Base-by-base conservation (phyloP, 2,329 filamentous ascomycete species). In the Botrytis pseudocinerea region DNA sequence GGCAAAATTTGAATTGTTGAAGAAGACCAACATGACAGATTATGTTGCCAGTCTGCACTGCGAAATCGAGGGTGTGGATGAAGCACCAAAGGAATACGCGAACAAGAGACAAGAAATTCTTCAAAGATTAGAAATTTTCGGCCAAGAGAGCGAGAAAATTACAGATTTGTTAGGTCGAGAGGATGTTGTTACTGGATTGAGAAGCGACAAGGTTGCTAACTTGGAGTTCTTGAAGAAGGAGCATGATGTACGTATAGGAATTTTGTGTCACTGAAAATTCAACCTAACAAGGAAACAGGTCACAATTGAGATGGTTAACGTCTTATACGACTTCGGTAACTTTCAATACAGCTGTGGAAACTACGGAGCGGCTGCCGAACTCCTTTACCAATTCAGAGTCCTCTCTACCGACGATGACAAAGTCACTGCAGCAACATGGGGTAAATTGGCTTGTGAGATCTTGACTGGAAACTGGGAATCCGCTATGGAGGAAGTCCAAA, bases 371-470 rank as follows among this genome's bases (percentile, higher is more conserved):
- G 95, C 96, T 46, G 92, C 94, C 76, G 96, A 98, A 82, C 88
- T 97, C 78, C 91, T 99, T 70, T 98, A 98, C 86, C 94, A 97
- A 82, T 99, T 98, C 90, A 93, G 96, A 81, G 94, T 99, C 77
- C 89, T 99, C 79, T 98, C 95, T 73, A 99, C 95, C 79, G 96
- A 99, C 84, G 97, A 97, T 85, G 96, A 98, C 88, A 97, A 97
- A 86, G 95, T 98, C 78, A 90, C 93, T 73, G 93, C 93, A 71
- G 96, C 96, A 74, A 98, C 95, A 75, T 99, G 96, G 96, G 96
- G 96, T 83, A 98, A 98, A 86, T 89, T 99, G 75, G 96, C 95
- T 69, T 97, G 92, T 78, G 96, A 99, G 84, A 98, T 99, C 82
- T 89, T 99, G 77, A 94, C 91, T 78, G 93, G 93, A 78, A 97